These are phyloP conservation scores for Combretum micranthum DNA, from an alignment of 345 rosid genomes.

Conservation along the genomic window DNA sequence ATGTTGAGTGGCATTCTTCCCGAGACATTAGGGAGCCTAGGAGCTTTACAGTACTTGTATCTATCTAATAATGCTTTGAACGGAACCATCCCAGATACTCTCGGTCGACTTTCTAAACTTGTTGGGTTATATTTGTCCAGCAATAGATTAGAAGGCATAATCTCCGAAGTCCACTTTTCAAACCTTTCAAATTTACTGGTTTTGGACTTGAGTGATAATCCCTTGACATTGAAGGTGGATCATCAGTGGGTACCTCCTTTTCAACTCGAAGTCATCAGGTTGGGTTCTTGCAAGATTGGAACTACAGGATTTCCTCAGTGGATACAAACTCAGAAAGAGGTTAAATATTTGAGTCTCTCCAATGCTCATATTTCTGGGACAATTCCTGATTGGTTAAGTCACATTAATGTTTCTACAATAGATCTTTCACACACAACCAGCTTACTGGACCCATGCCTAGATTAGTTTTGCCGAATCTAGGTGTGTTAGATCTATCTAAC, in stretches of 20 bases:
- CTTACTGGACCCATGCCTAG: neutral
- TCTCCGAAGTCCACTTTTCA: constrained; percentile 1
- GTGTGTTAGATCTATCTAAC: neutral
- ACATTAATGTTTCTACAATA: accelerated
- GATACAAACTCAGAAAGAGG: neutral
- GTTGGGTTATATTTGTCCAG: neutral
- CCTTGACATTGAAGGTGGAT: neutral
- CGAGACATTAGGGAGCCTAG: neutral
- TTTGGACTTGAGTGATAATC: neutral
- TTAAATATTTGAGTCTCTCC: accelerated
- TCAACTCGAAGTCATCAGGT: accelerated
- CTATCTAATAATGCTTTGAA: neutral
- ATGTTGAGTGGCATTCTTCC: neutral
- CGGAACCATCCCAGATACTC: neutral
- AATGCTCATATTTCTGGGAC: neutral
- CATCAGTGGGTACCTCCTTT: neutral
- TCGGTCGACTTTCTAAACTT: constrained; percentile 7
- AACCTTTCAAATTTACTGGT: neutral
- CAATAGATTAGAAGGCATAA: constrained; percentile 2
- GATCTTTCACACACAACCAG: neutral
- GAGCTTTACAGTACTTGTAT: neutral
- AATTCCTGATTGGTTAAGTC: neutral
- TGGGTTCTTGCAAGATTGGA: neutral
- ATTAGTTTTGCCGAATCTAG: neutral
- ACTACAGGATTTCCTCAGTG: neutral